Conservation (phyloP, 768 basidiomycete genomes). For the Dioszegia crocea region DNA sequence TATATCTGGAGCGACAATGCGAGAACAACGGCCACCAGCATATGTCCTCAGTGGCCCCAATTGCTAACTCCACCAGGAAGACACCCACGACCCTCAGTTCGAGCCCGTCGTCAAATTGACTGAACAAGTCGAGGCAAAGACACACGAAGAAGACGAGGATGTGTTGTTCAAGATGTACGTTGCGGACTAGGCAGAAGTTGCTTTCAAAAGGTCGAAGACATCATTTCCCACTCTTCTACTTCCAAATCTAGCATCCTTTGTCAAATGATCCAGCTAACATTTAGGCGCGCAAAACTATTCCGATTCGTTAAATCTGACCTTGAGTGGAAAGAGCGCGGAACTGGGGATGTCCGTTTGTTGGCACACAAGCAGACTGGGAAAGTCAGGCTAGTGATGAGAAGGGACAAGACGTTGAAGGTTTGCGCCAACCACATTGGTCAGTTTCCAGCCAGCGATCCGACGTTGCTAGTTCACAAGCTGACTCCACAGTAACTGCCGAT, state of each 20-base stretch:
- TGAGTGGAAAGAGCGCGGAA: conserved; percentile 99
- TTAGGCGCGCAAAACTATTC: conserved; percentile 96
- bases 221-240: too few species aligned
- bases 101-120: conserved; percentile 96
- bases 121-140: conserved; percentile 91
- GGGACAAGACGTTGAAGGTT: conserved; percentile 99
- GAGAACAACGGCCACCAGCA: too few species aligned
- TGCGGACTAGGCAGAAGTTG: too few species aligned
- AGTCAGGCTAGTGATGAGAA: conserved; percentile 94
- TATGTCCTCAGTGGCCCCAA: too few species aligned
- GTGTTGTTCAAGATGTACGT: conserved; percentile 92
- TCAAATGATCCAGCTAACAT: background rate
- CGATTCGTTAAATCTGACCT: conserved; percentile 71
- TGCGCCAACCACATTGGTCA: conserved; percentile 95
- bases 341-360: conserved; percentile 89
- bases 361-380: conserved; percentile 84
- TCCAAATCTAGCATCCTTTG: background rate
- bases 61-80: conserved; percentile 52
- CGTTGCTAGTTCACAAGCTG: background rate
- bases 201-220: too few species aligned
- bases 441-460: conserved; percentile 24
- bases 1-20: too few species aligned
- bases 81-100: conserved; percentile 84
- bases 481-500: conserved; percentile 66
- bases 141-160: conserved; percentile 88